Base-by-base conservation (phyloP, 2,329 filamentous ascomycete species). In the Ophiostoma ips region DNA sequence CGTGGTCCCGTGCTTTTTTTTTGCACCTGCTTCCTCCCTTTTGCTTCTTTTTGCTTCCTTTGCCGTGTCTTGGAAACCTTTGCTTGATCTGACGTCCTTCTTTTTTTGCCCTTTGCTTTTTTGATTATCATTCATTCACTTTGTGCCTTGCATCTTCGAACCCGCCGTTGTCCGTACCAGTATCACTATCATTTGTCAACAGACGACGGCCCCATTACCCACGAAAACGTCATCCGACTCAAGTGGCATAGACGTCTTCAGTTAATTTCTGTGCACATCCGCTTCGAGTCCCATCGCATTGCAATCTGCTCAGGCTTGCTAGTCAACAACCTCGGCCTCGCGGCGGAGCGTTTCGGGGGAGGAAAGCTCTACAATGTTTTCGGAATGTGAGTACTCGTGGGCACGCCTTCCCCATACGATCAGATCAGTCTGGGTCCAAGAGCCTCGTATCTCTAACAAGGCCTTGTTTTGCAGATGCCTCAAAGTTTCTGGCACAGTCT, bases 401-500 rank as follows among this genome's bases (percentile, higher is more conserved):
- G n/a, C n/a, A n/a, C n/a, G n/a, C n/a, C n/a, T n/a, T n/a, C n/a
- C n/a, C n/a, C n/a, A n/a, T n/a, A n/a, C n/a, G n/a, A n/a, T n/a
- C n/a, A n/a, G n/a, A n/a, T n/a, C n/a, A n/a, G n/a, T n/a, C n/a
- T n/a, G n/a, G n/a, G n/a, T 18, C 34, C 37, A 35, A 21, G 38
- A 16, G 16, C 15, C 9, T 18, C 24, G 15, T 3, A n/a, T 21
- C 24, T 43, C n/a, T n/a, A n/a, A n/a, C n/a, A 43, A 43, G 21
- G 8, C 12, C 11, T 11, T 11, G 18, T 24, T 24, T 12, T 50
- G 30, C 13, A 95, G 92, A 96, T 82, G 92, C 92, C 61, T 96
- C 90, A 58, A 84, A 83, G 59, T 98, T 98, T 66, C 80, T 98
- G 60, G 87, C 89, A 54, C 92, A 96, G 77, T 95, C 89, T 58